Evolutionary conservation across 2,329 filamentous ascomycete species (phyloP).

Genomic region (Trichoderma sp.): DNA sequence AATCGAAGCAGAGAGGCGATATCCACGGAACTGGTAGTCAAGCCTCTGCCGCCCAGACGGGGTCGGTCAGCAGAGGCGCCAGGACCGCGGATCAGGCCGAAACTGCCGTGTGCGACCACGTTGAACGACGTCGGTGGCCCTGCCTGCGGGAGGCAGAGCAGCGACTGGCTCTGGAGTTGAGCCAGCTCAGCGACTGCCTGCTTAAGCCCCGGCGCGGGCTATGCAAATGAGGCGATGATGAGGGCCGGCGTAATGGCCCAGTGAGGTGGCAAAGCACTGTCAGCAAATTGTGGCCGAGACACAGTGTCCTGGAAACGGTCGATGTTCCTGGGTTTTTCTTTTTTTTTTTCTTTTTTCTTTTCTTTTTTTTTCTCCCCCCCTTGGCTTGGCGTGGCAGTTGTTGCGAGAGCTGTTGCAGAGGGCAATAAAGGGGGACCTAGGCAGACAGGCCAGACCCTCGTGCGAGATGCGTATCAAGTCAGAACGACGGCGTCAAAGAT

Average conservation of each 20-base stretch:
- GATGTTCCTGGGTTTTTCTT: background rate
- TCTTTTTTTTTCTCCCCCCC: background rate
- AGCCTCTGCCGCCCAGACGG: conserved; percentile 33
- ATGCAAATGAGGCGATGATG: conserved; percentile 24
- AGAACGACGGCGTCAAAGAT: conserved; percentile 1
- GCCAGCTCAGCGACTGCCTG: conserved; percentile 42
- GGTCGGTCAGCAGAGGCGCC: conserved; percentile 36
- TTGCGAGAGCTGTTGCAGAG: background rate
- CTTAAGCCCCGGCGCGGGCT: conserved; percentile 25
- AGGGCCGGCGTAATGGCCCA: conserved; percentile 19
- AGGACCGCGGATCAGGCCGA: conserved; percentile 35
- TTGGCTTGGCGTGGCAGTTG: background rate
- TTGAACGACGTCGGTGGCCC: conserved; percentile 40
- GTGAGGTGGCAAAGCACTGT: conserved; percentile 24
- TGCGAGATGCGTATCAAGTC: background rate
- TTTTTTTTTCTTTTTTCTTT: background rate
- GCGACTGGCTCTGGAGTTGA: conserved; percentile 46
- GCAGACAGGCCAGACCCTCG: background rate
- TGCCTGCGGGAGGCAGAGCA: conserved; percentile 47
- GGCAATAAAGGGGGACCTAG: conserved; percentile 7
- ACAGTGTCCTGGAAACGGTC: background rate
- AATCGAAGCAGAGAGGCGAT: conserved; percentile 86
- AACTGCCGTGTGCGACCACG: conserved; percentile 34
- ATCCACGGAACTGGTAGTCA: conserved; percentile 77
- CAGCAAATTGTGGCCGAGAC: conserved; percentile 17